Percentiles rank a stretch among this genome's conserved stretches.
phyloP scores from a whole-genome alignment of 108 stramenopile species.

The Aureococcus anophagefferens region DNA sequence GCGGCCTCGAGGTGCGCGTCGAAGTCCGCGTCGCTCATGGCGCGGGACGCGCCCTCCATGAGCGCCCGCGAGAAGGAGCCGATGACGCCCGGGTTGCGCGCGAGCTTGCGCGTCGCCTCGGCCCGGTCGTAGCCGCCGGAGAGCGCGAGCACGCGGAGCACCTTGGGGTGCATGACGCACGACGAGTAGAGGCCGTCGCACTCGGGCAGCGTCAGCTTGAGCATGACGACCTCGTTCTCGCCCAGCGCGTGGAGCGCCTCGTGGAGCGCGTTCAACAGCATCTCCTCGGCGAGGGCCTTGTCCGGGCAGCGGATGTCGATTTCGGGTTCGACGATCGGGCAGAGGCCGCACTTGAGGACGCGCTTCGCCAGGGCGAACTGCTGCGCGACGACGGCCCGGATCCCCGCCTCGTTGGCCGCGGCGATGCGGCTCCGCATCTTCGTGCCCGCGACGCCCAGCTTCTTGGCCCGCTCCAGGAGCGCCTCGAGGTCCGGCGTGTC shows the following conservation, averaged over 20 bases:
- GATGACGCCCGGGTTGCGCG: slow-evolving; percentile 54
- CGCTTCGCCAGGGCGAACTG: slow-evolving; percentile 63
- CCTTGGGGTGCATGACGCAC: slow-evolving; percentile 54
- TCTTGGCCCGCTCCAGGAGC: slow-evolving; percentile 40
- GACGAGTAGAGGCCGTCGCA: slow-evolving; percentile 51
- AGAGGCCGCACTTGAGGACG: slow-evolving; percentile 47
- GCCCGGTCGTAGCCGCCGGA: slow-evolving; percentile 59
- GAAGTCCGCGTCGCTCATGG: slow-evolving; percentile 51
- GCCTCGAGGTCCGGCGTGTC: slow-evolving; percentile 51
- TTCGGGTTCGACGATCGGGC: slow-evolving; percentile 74
- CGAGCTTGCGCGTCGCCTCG: slow-evolving; percentile 46
- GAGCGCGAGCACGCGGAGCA: slow-evolving; percentile 59
- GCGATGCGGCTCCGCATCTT: slow-evolving; percentile 67
- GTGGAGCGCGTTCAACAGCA: slow-evolving; percentile 44
- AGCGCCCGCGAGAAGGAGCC: slow-evolving; percentile 68
- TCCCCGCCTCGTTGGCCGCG: slow-evolving; percentile 50
- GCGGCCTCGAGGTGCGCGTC: slow-evolving; percentile 43
- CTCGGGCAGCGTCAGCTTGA: slow-evolving; percentile 60
- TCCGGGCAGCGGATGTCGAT: slow-evolving; percentile 53
- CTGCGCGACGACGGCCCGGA: slow-evolving; percentile 57
- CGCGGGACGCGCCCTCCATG: slow-evolving; percentile 48
- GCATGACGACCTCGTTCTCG: slow-evolving; percentile 47
- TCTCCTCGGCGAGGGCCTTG: slow-evolving; percentile 51
- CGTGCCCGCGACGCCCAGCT: slow-evolving; percentile 59
- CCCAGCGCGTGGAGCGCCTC: slow-evolving; percentile 47